phyloP scores from a whole-genome alignment of 352 stramenopile species.

The Globisporangium nodosum region DNA sequence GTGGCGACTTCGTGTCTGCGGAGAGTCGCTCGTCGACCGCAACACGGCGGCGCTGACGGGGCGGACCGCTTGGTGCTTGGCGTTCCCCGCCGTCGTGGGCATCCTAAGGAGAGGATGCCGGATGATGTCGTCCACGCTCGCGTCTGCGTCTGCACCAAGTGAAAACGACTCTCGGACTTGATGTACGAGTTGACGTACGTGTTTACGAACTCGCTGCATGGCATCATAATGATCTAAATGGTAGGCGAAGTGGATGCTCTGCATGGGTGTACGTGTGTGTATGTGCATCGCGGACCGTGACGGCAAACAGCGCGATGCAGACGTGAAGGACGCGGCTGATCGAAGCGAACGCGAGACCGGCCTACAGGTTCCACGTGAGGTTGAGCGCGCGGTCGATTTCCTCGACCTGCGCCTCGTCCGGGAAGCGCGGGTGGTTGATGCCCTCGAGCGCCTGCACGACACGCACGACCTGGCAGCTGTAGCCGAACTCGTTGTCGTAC shows the following conservation, averaged over 20 bases:
- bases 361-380: constrained; percentile 37
- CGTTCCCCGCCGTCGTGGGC: not conserved
- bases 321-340: too few relatives aligned
- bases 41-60: not conserved
- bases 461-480: constrained; percentile 83
- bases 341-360: too few relatives aligned
- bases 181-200: too few relatives aligned
- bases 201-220: too few relatives aligned
- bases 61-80: not conserved
- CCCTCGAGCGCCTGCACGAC: constrained; percentile 76
- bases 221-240: too few relatives aligned
- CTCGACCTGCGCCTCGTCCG: constrained; percentile 55
- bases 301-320: too few relatives aligned
- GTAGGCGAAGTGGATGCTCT: too few relatives aligned
- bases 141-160: too few relatives aligned
- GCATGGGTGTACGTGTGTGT: too few relatives aligned
- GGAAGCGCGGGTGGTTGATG: constrained; percentile 72
- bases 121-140: too few relatives aligned
- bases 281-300: too few relatives aligned
- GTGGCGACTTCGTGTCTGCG: not conserved
- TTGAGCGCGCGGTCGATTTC: constrained; percentile 64
- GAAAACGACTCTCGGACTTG: too few relatives aligned
- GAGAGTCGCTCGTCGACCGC: not conserved
- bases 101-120: not conserved
- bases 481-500: constrained; percentile 91